Evolutionary conservation across 2,329 filamentous ascomycete species (phyloP).

Genomic region (Cercospora zeina): DNA sequence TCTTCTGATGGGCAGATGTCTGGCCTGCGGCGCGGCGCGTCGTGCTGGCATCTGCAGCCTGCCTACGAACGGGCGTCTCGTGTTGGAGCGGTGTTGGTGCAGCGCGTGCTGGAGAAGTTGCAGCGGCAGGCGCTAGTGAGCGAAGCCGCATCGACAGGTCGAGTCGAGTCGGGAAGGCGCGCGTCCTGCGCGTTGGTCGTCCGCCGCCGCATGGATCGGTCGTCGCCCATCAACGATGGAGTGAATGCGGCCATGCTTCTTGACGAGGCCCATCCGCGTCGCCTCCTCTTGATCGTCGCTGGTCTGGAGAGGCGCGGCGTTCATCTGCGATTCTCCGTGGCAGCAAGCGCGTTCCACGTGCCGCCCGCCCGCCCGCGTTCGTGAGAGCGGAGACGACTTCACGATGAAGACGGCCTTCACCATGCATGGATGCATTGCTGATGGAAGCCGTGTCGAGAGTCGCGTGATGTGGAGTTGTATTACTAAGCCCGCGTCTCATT

Average conservation of each 20-base stretch:
- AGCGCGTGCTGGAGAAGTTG: background rate
- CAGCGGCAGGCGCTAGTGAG: background rate
- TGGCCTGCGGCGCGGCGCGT: constrained; percentile 11
- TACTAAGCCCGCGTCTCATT: background rate
- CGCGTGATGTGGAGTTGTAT: background rate
- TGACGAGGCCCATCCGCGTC: background rate
- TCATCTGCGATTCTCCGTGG: too few relatives aligned
- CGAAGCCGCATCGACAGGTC: background rate
- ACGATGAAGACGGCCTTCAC: too few relatives aligned
- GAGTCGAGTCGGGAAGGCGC: background rate
- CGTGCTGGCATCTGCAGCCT: constrained; percentile 15
- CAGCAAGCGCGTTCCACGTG: too few relatives aligned
- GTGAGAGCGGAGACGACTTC: too few relatives aligned
- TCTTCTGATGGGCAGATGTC: constrained; percentile 29
- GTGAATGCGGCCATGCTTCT: background rate
- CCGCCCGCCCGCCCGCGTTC: too few relatives aligned
- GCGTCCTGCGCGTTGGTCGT: too few relatives aligned
- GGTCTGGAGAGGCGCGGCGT: too few relatives aligned
- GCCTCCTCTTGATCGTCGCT: background rate
- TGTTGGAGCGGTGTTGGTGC: background rate
- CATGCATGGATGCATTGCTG: too few relatives aligned
- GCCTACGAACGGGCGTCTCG: background rate
- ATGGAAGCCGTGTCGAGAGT: background rate
- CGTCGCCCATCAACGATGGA: background rate
- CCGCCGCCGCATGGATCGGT: background rate